Evolutionary conservation across 768 basidiomycete species (phyloP).

Genomic region (Suillus fuscotomentosus): DNA sequence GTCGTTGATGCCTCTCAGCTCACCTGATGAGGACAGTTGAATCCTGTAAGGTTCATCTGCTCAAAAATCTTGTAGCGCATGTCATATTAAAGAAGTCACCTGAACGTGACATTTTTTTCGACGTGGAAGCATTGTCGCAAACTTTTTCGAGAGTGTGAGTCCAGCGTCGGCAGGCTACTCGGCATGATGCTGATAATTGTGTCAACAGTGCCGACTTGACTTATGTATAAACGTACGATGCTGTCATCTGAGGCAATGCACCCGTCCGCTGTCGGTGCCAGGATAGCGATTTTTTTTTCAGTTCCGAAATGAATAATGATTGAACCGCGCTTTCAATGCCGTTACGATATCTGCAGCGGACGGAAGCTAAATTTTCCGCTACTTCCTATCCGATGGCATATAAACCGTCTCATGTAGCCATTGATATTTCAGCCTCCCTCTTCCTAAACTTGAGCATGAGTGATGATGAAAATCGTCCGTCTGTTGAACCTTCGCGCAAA

Average conservation of each 20-base stretch:
- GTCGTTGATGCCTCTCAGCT: neutral
- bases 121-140: neutral
- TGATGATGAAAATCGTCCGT: neutral
- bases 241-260: neutral
- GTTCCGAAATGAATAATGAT: neutral
- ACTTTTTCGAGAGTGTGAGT: neutral
- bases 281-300: neutral
- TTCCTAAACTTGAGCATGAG: neutral
- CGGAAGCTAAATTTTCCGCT: neutral
- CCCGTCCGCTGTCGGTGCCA: conserved; percentile 4
- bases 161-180: neutral
- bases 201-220: neutral
- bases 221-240: neutral
- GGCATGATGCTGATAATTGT: neutral
- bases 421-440: neutral
- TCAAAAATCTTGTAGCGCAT: neutral
- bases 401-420: neutral
- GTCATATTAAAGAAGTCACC: neutral
- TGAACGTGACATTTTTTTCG: neutral
- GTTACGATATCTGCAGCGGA: neutral
- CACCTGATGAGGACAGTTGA: neutral
- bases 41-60: neutral
- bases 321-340: neutral
- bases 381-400: neutral
- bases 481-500: neutral